Conservation (phyloP, 495 filamentous ascomycete species). For the Tuber microsphaerosporum region DNA sequence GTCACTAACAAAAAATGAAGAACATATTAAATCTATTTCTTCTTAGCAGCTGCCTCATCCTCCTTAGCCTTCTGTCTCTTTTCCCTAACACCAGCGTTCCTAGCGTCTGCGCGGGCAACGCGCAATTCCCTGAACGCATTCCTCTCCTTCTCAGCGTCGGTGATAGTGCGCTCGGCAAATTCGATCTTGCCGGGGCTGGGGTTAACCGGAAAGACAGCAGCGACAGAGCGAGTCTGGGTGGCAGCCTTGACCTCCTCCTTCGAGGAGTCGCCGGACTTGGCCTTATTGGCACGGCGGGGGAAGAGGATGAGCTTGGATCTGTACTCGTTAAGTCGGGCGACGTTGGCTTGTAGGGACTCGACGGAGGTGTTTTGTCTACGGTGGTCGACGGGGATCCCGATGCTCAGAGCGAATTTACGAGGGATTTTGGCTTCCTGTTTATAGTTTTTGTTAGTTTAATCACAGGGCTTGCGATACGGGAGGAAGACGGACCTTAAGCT, state of each 20-base stretch:
- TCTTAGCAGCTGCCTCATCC: conserved; percentile 74
- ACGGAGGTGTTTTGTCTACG: conserved; percentile 94
- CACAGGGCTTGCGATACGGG: not conserved
- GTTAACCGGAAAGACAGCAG: conserved; percentile 63
- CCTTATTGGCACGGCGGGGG: conserved; percentile 86
- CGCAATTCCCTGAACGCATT: conserved; percentile 73
- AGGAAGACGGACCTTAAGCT: conserved; percentile 75
- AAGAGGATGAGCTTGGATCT: conserved; percentile 90
- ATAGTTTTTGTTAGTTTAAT: conserved; percentile 23
- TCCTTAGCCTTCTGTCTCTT: conserved; percentile 92
- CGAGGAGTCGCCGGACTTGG: conserved; percentile 82
- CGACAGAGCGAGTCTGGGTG: conserved; percentile 58
- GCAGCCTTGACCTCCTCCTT: conserved; percentile 73
- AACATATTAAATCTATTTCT: conserved; percentile 66
- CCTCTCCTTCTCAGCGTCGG: conserved; percentile 61
- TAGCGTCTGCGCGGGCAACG: conserved; percentile 75
- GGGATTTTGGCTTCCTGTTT: conserved; percentile 85
- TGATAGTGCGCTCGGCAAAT: conserved; percentile 72
- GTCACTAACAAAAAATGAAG: not conserved
- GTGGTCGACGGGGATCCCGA: conserved; percentile 93
- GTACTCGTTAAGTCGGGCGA: conserved; percentile 93
- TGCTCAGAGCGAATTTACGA: conserved; percentile 83
- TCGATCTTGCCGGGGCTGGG: conserved; percentile 56
- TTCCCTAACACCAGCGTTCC: conserved; percentile 73
- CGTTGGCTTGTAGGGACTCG: conserved; percentile 87